Evolutionary conservation across 2,329 filamentous ascomycete species (phyloP).

Genomic region (Xylaria digitata): DNA sequence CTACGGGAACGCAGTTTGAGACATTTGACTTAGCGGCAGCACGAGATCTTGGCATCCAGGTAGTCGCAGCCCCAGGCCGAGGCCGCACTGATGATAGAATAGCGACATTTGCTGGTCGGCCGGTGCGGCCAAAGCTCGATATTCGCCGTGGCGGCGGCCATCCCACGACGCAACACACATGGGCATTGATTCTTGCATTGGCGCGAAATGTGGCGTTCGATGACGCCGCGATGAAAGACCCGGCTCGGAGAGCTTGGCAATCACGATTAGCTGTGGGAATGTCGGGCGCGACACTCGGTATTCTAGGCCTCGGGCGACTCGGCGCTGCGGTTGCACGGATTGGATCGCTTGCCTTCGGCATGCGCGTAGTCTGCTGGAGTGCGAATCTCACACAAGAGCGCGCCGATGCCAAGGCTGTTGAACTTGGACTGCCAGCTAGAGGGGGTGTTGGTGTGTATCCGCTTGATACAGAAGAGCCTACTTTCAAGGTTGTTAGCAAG

Average conservation of each 20-base stretch:
- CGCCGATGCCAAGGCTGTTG: constrained; percentile 66
- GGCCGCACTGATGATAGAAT: not conserved
- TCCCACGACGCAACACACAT: constrained; percentile 66
- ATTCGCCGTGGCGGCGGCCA: constrained; percentile 50
- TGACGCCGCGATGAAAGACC: constrained; percentile 64
- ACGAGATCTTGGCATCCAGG: not conserved
- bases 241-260: constrained; percentile 64
- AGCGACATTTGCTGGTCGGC: not conserved
- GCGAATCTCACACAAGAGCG: constrained; percentile 70
- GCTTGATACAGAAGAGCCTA: constrained; percentile 38
- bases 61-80: not conserved
- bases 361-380: constrained; percentile 74
- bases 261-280: constrained; percentile 65
- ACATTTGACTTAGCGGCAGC: not conserved
- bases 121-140: constrained; percentile 5
- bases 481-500: constrained; percentile 69
- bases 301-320: constrained; percentile 71
- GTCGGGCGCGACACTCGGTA: constrained; percentile 68
- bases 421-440: constrained; percentile 61
- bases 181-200: constrained; percentile 67
- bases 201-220: constrained; percentile 69
- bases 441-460: constrained; percentile 28
- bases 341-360: constrained; percentile 69
- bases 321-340: constrained; percentile 70
- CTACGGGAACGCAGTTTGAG: constrained; percentile 3